Percentiles rank a stretch among this genome's conserved stretches.
These are phyloP conservation scores for Botryotinia convoluta DNA, from an alignment of 2,329 filamentous ascomycete genomes.

Conservation along the genomic window DNA sequence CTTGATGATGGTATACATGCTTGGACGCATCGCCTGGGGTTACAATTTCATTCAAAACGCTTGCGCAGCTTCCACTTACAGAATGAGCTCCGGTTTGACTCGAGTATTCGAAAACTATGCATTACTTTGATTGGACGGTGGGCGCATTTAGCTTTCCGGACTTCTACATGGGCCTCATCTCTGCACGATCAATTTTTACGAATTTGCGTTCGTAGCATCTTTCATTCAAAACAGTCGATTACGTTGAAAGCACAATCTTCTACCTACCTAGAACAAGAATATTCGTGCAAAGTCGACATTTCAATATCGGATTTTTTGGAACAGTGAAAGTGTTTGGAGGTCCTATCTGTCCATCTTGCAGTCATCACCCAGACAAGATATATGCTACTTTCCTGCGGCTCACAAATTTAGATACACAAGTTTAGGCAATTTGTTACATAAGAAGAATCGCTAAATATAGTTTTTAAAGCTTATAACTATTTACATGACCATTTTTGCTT, in stretches of 20 bases:
- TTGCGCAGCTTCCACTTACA: not conserved
- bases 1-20: not conserved
- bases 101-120: not conserved
- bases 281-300: not conserved
- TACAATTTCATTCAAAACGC: not conserved
- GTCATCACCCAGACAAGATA: not conserved
- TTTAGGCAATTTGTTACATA: not conserved
- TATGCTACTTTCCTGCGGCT: not conserved
- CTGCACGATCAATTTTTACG: too few species aligned
- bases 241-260: too few species aligned
- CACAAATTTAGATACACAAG: not conserved
- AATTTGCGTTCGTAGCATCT: not conserved
- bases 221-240: not conserved
- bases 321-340: not conserved
- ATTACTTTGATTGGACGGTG: not conserved
- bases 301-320: not conserved
- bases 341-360: not conserved
- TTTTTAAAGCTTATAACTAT: slow-evolving; percentile 11
- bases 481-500: slow-evolving; percentile 11
- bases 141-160: not conserved
- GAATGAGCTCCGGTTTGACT: not conserved
- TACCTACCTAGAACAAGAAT: not conserved
- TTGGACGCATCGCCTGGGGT: not conserved
- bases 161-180: not conserved
- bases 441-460: not conserved